Base-by-base conservation (phyloP, 495 filamentous ascomycete genomes). In the Penicillium turbatum region DNA sequence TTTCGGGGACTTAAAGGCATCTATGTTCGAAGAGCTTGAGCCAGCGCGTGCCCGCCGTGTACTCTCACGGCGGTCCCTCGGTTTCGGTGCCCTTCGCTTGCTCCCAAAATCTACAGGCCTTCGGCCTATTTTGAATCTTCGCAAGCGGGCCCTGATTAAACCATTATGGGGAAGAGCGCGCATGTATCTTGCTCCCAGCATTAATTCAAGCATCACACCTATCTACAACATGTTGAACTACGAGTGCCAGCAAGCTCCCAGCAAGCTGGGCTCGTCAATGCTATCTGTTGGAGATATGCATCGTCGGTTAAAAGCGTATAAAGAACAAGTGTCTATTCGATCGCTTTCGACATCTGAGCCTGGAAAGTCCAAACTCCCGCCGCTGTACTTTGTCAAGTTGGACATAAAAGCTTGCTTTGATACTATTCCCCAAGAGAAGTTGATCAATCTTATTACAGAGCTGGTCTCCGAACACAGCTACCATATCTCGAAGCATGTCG, bases 401-500 rank as follows among this genome's bases (percentile, higher is more conserved):
- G 93, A 98, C 66, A 90, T 97, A 26, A 78, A 90, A 66, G 82
- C 90, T 8, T 96, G 93, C 48, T 98, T 96, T 65, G 93, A 98
- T 65, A 96, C 89, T 0, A 96, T 98, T 41, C 93, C 93, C 0
- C 95, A 97, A 60, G 61, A 77, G 34, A 77, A 77, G 4, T 72
- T 97, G n/a, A 59, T 97, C 45, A 56, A 66, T 19, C 66, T 97
- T 13, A 78, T 95, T 41, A 68, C 81, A 15, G 68, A 72, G 2
- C 73, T 96, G 16, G 75, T 87, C 15, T 78, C 80, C 6, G 78
- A 87, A 51, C 70, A 81, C 4, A 70, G 75, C 17, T 98, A 97
- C 64, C 75, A 79, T n/a, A 76, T 92, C 26, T 73, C 77, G 12
- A 89, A 85, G 29, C 86, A 96, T 60, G 79, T 82, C 8, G 87